Conservation (phyloP, 2,329 filamentous ascomycete genomes). For the Neonectria ditissima region DNA sequence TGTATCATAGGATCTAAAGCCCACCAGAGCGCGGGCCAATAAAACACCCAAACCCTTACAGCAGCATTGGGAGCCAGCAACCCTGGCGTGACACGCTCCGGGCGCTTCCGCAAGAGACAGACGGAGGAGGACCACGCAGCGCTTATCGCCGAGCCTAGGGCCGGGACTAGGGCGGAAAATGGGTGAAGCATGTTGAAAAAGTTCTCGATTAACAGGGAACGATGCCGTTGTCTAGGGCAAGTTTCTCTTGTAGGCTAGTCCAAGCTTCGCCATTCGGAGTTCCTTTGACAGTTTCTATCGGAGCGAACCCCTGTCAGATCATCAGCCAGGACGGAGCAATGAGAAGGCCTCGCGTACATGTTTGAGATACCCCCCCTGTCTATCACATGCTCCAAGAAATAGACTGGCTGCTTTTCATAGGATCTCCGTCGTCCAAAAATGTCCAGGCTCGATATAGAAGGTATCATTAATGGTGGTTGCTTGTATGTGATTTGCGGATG, state of each 20-base stretch:
- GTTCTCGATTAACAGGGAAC: neutral
- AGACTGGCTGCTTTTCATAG: neutral
- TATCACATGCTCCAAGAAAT: neutral
- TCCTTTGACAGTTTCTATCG: neutral
- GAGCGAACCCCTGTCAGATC: neutral
- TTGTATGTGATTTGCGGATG: neutral
- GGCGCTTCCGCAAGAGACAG: neutral
- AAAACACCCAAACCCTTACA: neutral
- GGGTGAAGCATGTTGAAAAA: neutral
- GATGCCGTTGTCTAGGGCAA: neutral
- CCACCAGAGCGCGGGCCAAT: neutral
- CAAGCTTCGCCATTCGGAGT: neutral
- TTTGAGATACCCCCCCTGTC: neutral
- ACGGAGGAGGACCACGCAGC: neutral
- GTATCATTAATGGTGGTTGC: neutral
- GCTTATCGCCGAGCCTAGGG: neutral
- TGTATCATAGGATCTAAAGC: neutral
- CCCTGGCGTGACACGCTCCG: neutral
- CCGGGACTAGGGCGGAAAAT: neutral
- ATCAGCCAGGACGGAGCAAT: neutral
- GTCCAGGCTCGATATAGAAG: neutral
- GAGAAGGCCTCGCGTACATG: neutral
- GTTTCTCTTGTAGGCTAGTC: slow-evolving; percentile 1
- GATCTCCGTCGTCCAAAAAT: neutral
- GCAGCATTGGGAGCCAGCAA: neutral